phyloP scores from a whole-genome alignment of 1,284 basidiomycete genomes.

The Omphalotus olearius region DNA sequence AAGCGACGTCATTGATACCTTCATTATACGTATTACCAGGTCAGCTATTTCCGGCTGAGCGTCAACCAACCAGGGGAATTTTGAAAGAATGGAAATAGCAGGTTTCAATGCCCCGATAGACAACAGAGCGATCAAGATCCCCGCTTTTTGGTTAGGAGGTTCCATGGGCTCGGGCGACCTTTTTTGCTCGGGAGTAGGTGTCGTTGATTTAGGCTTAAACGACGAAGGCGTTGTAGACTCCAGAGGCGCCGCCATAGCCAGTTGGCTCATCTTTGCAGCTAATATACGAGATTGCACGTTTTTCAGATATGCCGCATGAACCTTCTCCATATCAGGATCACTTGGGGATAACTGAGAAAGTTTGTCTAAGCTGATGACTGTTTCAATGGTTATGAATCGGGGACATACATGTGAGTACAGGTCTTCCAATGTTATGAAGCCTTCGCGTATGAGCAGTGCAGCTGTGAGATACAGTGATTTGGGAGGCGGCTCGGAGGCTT shows the following conservation, averaged over 20 bases:
- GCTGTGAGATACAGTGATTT: constrained; percentile 78
- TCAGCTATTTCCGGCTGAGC: constrained; percentile 83
- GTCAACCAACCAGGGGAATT: constrained; percentile 84
- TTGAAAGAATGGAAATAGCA: constrained; percentile 74
- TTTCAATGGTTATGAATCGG: constrained; percentile 1
- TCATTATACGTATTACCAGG: constrained; percentile 72
- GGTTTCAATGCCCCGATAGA: constrained; percentile 81
- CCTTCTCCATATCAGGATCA: constrained; percentile 71
- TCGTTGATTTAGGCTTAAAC: constrained; percentile 31
- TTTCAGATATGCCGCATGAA: constrained; percentile 65
- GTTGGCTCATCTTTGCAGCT: constrained; percentile 71
- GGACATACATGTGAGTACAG: constrained; percentile 78
- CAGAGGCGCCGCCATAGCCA: constrained; percentile 88
- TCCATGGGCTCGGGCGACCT: constrained; percentile 45
- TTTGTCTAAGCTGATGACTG: constrained; percentile 4
- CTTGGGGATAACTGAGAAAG: constrained; percentile 61
- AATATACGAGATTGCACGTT: constrained; percentile 63
- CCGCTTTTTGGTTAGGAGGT: constrained; percentile 77
- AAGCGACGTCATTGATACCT: constrained; percentile 62
- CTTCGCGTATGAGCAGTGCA: constrained; percentile 86
- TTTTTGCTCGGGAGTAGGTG: constrained; percentile 36
- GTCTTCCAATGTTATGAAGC: constrained; percentile 82
- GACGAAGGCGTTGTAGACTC: constrained; percentile 47
- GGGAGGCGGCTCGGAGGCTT: constrained; percentile 50
- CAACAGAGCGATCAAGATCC: constrained; percentile 78